Evolutionary conservation across 805 yeast species (phyloP), one percentile per base, ranked within the genome.

Genomic region (Metschnikowia shivogae): DNA sequence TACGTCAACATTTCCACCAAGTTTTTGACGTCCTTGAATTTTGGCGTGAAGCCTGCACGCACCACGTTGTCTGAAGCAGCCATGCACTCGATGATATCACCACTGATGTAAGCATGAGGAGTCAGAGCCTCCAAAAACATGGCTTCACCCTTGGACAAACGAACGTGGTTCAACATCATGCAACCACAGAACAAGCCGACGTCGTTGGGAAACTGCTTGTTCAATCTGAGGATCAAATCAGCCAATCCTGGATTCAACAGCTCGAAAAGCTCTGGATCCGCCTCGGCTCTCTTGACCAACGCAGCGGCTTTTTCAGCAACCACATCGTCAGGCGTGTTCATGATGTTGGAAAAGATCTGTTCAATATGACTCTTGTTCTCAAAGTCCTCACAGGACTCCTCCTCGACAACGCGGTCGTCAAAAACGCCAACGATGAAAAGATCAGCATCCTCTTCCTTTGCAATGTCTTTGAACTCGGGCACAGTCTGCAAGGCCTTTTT

Each of bases 11-110:
- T 88, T 43, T 78, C 80, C 36, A 93, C 97, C 61, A 93, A 79
- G 59, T 86, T 89, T 47, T 82, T 68, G 49, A 93, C 98, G 66
- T 93, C 99, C 70, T 92, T 93, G 74, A 92, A 93, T 67, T 93
- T 93, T 50, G 99, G 99, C n/a, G 99, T 93, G 75, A 93, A 93
- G 11, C 99, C 99, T 4, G 97, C 96, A 66, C 99, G 81, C 40
- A 93, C 97, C 46, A 93, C 99, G 60, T 93, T 93, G 66, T 93
- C 99, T 34, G 95, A 84, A 7, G 99, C 97, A 35, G 99, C 99
- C 99, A 93, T 93, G 74, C 99, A 93, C 73, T 93, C 99, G 61
- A 93, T 90, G 56, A 93, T 93, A 66, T 93, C 98, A 54, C 99
- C 99, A 44, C 84, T 77, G 50, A 93, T 92, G 68, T 93, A 93